phyloP scores from a whole-genome alignment of 2,329 filamentous ascomycete species.

The Penicillium fuscoglaucum region DNA sequence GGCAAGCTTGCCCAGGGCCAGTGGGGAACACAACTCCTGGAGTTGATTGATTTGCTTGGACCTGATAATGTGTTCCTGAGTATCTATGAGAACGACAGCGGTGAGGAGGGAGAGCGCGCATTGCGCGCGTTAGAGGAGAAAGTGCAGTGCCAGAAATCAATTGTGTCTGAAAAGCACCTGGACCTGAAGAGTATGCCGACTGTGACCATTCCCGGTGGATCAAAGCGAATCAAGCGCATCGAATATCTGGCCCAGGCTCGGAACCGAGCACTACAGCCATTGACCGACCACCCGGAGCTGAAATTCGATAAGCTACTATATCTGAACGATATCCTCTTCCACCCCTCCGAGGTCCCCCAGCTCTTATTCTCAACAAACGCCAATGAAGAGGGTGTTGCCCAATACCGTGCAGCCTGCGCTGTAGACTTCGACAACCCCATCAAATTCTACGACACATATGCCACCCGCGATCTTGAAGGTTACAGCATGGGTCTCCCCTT shows the following conservation, averaged over 20 bases:
- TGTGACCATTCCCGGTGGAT: slow-evolving; percentile 62
- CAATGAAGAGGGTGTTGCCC: slow-evolving; percentile 52
- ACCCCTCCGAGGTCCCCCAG: slow-evolving; percentile 59
- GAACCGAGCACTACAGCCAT: slow-evolving; percentile 66
- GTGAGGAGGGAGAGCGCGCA: slow-evolving; percentile 55
- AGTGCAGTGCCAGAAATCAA: slow-evolving; percentile 51
- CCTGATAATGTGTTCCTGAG: slow-evolving; percentile 68
- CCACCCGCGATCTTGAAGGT: slow-evolving; percentile 69
- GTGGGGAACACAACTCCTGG: slow-evolving; percentile 63
- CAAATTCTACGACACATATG: slow-evolving; percentile 77
- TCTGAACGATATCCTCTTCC: slow-evolving; percentile 67
- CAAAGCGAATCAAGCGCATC: slow-evolving; percentile 68
- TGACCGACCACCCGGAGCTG: slow-evolving; percentile 51
- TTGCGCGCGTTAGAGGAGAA: slow-evolving; percentile 55
- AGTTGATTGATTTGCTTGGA: slow-evolving; percentile 66
- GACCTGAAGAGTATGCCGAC: slow-evolving; percentile 58
- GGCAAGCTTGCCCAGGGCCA: slow-evolving; percentile 61
- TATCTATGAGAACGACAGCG: slow-evolving; percentile 72
- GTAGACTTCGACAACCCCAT: slow-evolving; percentile 74
- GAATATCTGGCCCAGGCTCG: slow-evolving; percentile 71
- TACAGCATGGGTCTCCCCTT: slow-evolving; percentile 68
- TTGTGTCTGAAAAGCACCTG: slow-evolving; percentile 63
- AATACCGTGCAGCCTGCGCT: slow-evolving; percentile 70
- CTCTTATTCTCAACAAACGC: slow-evolving; percentile 63
- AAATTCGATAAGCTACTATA: slow-evolving; percentile 60